Percentiles rank a stretch among this genome's conserved stretches.
Evolutionary conservation across 768 basidiomycete genomes (phyloP).

Genomic region (Xerocomus brunneocitrinus): DNA sequence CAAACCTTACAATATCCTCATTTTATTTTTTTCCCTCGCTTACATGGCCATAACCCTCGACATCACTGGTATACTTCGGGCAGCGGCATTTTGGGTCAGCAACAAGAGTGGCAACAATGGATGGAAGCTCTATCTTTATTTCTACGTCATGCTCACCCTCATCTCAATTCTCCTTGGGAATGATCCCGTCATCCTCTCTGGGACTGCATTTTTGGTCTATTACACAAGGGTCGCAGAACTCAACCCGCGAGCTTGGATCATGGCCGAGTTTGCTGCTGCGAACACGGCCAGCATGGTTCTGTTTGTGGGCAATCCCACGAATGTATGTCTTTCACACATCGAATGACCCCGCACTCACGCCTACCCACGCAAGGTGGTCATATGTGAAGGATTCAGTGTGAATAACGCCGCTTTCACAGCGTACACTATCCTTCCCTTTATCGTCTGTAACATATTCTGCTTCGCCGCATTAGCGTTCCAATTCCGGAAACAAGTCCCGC

Average conservation of each 20-base stretch:
- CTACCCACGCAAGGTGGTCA: conserved; percentile 46
- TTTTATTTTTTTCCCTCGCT: conserved; percentile 86
- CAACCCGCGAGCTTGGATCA: conserved; percentile 61
- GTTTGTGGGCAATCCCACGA: conserved; percentile 91
- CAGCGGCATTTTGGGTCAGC: conserved; percentile 86
- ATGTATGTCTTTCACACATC: conserved; percentile 35
- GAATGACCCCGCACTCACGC: neutral
- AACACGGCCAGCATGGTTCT: conserved; percentile 73
- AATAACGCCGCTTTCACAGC: conserved; percentile 77
- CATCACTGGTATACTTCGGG: conserved; percentile 79
- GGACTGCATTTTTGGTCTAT: conserved; percentile 86
- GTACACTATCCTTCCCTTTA: conserved; percentile 77
- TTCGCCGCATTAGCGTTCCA: conserved; percentile 55
- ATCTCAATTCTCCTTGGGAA: conserved; percentile 84
- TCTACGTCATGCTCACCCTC: conserved; percentile 78
- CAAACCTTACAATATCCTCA: conserved; percentile 89
- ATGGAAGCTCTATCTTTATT: conserved; percentile 68
- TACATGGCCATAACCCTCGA: conserved; percentile 94
- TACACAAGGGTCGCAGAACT: conserved; percentile 61
- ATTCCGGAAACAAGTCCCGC: conserved; percentile 54
- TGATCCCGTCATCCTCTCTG: conserved; percentile 89
- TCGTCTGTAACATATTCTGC: conserved; percentile 62
- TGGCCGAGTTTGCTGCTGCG: conserved; percentile 72
- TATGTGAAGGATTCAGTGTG: conserved; percentile 80
- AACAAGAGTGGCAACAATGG: conserved; percentile 73